phyloP scores from a whole-genome alignment of 1,284 basidiomycete species.

The Cutaneotrichosporon sp. region DNA sequence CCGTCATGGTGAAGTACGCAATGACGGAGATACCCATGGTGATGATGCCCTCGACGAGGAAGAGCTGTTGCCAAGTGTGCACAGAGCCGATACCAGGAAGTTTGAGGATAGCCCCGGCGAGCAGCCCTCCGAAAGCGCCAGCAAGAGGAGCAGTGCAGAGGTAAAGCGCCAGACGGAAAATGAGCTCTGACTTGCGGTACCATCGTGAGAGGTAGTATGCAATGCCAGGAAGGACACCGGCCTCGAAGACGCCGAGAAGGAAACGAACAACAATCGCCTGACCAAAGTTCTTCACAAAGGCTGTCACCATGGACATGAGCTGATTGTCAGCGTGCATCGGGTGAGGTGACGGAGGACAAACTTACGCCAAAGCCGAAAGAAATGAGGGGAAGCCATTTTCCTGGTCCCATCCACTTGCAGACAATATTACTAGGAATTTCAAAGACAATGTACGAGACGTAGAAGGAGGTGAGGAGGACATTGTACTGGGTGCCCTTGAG shows the following conservation, averaged over 20 bases:
- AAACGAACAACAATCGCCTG: slow-evolving; percentile 18
- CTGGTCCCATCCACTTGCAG: slow-evolving; percentile 20
- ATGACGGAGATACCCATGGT: slow-evolving; percentile 27
- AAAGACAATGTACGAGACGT: slow-evolving; percentile 24
- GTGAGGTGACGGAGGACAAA: background rate
- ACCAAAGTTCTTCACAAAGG: slow-evolving; percentile 26
- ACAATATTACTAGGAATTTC: slow-evolving; percentile 24
- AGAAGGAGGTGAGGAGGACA: slow-evolving; percentile 20
- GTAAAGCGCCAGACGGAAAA: slow-evolving; percentile 16
- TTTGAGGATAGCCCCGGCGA: slow-evolving; percentile 20
- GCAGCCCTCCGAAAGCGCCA: slow-evolving; percentile 20
- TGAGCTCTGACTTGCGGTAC: slow-evolving; percentile 20
- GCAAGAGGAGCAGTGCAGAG: slow-evolving; percentile 12
- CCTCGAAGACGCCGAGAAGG: slow-evolving; percentile 36
- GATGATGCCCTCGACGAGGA: slow-evolving; percentile 36
- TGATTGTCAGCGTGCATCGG: background rate
- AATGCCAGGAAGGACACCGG: slow-evolving; percentile 33
- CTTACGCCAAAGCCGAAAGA: slow-evolving; percentile 22
- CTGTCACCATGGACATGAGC: slow-evolving; percentile 27
- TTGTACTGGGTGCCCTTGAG: slow-evolving; percentile 24
- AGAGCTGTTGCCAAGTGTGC: slow-evolving; percentile 22
- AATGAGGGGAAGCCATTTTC: slow-evolving; percentile 24
- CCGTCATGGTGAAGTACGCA: slow-evolving; percentile 26
- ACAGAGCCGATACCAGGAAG: slow-evolving; percentile 20
- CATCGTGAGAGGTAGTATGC: slow-evolving; percentile 29